Percentiles rank a stretch among this genome's conserved stretches.
Conservation (phyloP, 441 rosid genomes). For the Mallotus repandus region DNA sequence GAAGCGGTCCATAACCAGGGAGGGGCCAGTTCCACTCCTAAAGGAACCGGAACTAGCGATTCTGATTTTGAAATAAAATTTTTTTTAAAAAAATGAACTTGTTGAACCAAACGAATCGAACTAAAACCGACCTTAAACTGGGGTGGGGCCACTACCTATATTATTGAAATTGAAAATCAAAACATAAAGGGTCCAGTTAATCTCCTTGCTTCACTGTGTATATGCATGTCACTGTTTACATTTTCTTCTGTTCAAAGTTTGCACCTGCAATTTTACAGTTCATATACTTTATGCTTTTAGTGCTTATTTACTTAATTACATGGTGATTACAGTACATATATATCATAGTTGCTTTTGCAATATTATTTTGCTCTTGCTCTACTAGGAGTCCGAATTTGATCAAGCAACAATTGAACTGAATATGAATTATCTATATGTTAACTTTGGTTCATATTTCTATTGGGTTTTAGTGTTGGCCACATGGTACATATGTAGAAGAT, state of each 20-base stretch:
- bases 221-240: neutral
- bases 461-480: too few species aligned
- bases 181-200: slow-evolving; percentile 82
- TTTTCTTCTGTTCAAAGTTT: slow-evolving; percentile 7
- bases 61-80: too few species aligned
- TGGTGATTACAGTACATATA: neutral
- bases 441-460: too few species aligned
- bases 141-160: too few species aligned
- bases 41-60: too few species aligned
- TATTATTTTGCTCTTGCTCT: neutral
- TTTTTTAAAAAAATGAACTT: too few species aligned
- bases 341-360: neutral
- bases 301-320: neutral
- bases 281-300: neutral
- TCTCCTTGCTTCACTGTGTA: slow-evolving; percentile 27
- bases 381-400: neutral
- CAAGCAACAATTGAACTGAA: neutral
- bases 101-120: too few species aligned
- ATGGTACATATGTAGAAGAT: too few species aligned
- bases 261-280: neutral
- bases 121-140: too few species aligned
- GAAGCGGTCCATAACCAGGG: too few species aligned
- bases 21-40: too few species aligned
- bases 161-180: slow-evolving; percentile 74
- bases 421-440: too few species aligned